Conservation (phyloP, 495 filamentous ascomycete genomes). For the Immersiella caudata region DNA sequence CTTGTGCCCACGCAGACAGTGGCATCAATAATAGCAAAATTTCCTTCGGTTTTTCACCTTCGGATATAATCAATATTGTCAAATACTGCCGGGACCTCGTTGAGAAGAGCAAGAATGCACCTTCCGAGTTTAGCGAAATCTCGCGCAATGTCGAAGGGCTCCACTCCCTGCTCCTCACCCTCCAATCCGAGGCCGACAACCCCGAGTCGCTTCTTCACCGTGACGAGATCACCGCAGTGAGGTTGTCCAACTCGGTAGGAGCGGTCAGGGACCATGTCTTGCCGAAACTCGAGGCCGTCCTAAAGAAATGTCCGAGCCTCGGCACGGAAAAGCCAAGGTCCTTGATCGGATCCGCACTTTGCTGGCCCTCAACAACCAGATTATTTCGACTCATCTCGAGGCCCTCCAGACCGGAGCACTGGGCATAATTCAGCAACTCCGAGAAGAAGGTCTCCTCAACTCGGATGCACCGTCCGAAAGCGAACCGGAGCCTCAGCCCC, state of each 20-base stretch:
- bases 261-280: background rate
- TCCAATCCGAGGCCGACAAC: background rate
- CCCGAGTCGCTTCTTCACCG: background rate
- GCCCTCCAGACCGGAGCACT: background rate
- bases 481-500: background rate
- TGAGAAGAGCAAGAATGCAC: background rate
- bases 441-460: background rate
- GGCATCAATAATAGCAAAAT: background rate
- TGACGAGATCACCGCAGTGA: background rate
- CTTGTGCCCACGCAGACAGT: too few species aligned
- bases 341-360: background rate
- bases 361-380: background rate
- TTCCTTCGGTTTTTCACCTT: background rate
- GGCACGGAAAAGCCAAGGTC: background rate
- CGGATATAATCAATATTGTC: background rate
- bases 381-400: background rate
- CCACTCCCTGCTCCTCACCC: background rate
- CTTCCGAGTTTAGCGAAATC: background rate
- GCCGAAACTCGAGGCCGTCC: background rate
- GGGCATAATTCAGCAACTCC: background rate
- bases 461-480: background rate
- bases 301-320: background rate
- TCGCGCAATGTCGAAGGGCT: background rate
- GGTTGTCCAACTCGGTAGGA: background rate
- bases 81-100: background rate